A percentile compares a stretch with the other conserved stretches of the same genome.
These are phyloP conservation scores for Pichia scutulata DNA, from an alignment of 805 yeast genomes.

Conservation along the genomic window DNA sequence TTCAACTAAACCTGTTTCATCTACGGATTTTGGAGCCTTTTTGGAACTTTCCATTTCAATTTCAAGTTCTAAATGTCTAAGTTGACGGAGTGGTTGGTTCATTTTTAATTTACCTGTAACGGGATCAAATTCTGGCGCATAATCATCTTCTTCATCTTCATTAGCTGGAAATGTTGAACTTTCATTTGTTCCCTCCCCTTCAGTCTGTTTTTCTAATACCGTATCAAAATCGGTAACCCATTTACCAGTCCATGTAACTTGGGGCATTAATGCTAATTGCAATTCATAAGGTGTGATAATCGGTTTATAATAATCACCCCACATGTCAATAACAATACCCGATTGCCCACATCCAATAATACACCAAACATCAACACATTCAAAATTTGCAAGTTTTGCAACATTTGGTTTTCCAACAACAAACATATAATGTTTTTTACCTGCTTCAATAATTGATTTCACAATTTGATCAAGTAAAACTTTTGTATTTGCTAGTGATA, in stretches of 20 bases:
- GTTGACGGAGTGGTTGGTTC: slow-evolving; percentile 67
- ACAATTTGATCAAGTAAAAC: slow-evolving; percentile 55
- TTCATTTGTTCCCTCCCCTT: slow-evolving; percentile 21
- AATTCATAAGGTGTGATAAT: slow-evolving; percentile 92
- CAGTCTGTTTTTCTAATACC: slow-evolving; percentile 34
- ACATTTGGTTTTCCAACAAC: slow-evolving; percentile 98
- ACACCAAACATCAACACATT: slow-evolving; percentile 91
- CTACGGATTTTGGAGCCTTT: slow-evolving; percentile 17
- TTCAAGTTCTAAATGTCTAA: slow-evolving; percentile 58
- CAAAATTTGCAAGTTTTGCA: slow-evolving; percentile 93
- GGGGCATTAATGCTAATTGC: slow-evolving; percentile 67
- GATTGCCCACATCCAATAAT: slow-evolving; percentile 91
- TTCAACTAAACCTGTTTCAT: slow-evolving; percentile 38
- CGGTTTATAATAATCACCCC: slow-evolving; percentile 79
- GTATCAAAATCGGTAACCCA: slow-evolving; percentile 80
- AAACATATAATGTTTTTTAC: slow-evolving; percentile 86
- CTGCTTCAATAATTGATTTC: slow-evolving; percentile 58
- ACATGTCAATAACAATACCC: slow-evolving; percentile 77
- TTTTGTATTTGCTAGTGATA: slow-evolving; percentile 71
- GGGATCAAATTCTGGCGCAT: slow-evolving; percentile 79
- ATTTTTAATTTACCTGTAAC: slow-evolving; percentile 73
- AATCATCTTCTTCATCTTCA: slow-evolving; percentile 34
- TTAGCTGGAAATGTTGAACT: slow-evolving; percentile 10
- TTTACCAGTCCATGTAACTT: slow-evolving; percentile 83
- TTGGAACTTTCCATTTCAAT: slow-evolving; percentile 27